Conservation (phyloP, 2,329 filamentous ascomycete genomes). For the Escovopsis weberi region DNA sequence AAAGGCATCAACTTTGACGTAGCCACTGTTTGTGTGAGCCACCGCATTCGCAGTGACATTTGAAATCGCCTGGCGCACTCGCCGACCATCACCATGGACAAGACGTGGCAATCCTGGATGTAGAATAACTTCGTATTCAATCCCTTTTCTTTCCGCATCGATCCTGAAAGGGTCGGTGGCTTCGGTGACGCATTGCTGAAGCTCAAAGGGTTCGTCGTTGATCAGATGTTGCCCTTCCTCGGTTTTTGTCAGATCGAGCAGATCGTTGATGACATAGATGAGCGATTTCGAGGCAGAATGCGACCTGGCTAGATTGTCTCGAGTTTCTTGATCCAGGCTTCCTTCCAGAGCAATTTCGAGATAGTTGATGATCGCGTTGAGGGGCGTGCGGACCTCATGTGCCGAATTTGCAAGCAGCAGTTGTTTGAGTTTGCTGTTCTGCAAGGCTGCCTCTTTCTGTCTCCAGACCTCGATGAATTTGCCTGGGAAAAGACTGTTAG, state of each 20-base stretch:
- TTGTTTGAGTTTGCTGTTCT: constrained; percentile 67
- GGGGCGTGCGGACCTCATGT: constrained; percentile 77
- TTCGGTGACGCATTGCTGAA: constrained; percentile 57
- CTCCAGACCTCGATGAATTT: constrained; percentile 88
- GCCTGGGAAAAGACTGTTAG: constrained; percentile 15
- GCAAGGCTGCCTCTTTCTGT: constrained; percentile 72
- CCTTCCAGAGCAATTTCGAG: constrained; percentile 83
- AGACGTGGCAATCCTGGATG: constrained; percentile 53
- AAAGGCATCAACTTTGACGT: constrained; percentile 56
- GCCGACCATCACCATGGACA: constrained; percentile 66
- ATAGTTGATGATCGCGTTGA: constrained; percentile 92
- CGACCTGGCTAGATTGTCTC: constrained; percentile 71
- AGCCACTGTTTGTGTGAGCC: constrained; percentile 56
- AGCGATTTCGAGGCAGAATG: constrained; percentile 86
- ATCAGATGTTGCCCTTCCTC: constrained; percentile 68
- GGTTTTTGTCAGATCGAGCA: constrained; percentile 76
- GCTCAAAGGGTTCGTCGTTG: constrained; percentile 68
- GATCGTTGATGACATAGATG: constrained; percentile 87
- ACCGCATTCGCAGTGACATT: constrained; percentile 80
- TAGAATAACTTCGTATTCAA: constrained; percentile 53
- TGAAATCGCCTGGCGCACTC: constrained; percentile 67
- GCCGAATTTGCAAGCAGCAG: constrained; percentile 76
- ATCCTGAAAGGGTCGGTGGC: constrained; percentile 59
- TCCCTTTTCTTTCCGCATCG: constrained; percentile 62
- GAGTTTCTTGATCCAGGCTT: constrained; percentile 60